Evolutionary conservation across 2,329 filamentous ascomycete genomes (phyloP).

Genomic region (Trichoderma cornu-damae): DNA sequence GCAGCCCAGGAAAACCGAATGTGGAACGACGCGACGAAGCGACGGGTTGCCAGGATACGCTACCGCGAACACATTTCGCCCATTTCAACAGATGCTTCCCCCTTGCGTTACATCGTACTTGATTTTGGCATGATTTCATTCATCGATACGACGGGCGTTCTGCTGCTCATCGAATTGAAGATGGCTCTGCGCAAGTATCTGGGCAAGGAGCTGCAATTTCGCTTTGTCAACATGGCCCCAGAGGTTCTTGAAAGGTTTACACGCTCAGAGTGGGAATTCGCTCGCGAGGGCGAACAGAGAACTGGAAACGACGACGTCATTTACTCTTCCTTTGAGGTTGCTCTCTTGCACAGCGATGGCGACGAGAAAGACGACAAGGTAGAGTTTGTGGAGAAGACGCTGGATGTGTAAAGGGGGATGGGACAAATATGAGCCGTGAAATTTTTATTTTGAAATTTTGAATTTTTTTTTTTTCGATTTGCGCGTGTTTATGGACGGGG

Average conservation of each 20-base stretch:
- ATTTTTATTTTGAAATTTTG: no score
- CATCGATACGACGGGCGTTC: slow-evolving; percentile 49
- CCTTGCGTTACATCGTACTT: slow-evolving; percentile 45
- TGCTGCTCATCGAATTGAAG: slow-evolving; percentile 44
- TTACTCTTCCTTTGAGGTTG: slow-evolving; percentile 22
- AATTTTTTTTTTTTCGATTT: neutral
- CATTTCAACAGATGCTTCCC: slow-evolving; percentile 31
- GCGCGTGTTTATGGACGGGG: neutral
- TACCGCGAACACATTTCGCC: slow-evolving; percentile 33
- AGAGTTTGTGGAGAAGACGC: slow-evolving; percentile 13
- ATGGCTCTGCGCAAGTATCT: slow-evolving; percentile 46
- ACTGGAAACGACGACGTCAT: slow-evolving; percentile 22
- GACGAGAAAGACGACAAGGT: slow-evolving; percentile 20
- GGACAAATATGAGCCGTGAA: no score
- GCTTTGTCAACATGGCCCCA: slow-evolving; percentile 45
- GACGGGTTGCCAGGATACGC: slow-evolving; percentile 43
- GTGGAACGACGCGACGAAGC: slow-evolving; percentile 51
- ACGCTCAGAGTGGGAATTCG: slow-evolving; percentile 36
- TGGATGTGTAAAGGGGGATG: slow-evolving; percentile 12
- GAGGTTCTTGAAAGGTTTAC: slow-evolving; percentile 38
- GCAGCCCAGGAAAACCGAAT: slow-evolving; percentile 40
- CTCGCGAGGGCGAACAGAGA: slow-evolving; percentile 28
- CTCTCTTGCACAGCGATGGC: slow-evolving; percentile 21
- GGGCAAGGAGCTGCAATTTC: slow-evolving; percentile 41
- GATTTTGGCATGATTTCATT: slow-evolving; percentile 50